Evolutionary conservation across 202 grass and related monocot species (phyloP).

Genomic region (Thinopyrum obtusiflorum): DNA sequence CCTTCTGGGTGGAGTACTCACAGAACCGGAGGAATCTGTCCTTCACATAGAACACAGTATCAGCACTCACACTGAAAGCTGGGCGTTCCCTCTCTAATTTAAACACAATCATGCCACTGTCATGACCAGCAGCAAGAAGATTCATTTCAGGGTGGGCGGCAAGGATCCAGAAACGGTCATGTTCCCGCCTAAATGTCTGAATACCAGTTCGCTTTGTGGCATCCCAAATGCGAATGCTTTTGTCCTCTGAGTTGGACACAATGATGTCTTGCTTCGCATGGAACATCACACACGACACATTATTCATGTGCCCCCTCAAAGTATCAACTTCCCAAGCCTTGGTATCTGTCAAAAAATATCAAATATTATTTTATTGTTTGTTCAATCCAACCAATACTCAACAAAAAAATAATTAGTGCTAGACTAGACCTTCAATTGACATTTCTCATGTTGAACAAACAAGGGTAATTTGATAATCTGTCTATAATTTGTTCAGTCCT

Average conservation of each 20-base stretch:
- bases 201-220: slow-evolving; percentile 82
- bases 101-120: slow-evolving; percentile 82
- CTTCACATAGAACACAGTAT: slow-evolving; percentile 71
- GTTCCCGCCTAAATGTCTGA: slow-evolving; percentile 90
- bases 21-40: slow-evolving; percentile 87
- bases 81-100: slow-evolving; percentile 81
- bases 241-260: slow-evolving; percentile 86
- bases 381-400: background rate
- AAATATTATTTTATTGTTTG: slow-evolving; percentile 5
- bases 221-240: slow-evolving; percentile 91
- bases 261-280: slow-evolving; percentile 86
- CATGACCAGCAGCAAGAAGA: slow-evolving; percentile 85
- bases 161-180: slow-evolving; percentile 99
- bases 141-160: slow-evolving; percentile 95
- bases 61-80: slow-evolving; percentile 64
- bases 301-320: slow-evolving; percentile 93
- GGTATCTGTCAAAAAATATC: slow-evolving; percentile 62
- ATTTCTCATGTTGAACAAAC: slow-evolving; percentile 12
- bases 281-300: slow-evolving; percentile 83
- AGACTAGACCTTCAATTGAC: background rate
- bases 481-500: background rate
- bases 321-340: slow-evolving; percentile 99
- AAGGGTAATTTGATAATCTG: background rate
- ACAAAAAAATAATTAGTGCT: background rate
- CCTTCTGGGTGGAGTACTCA: slow-evolving; percentile 82